Base-by-base conservation (phyloP, 2,329 filamentous ascomycete species). In the Ophiocordyceps camponoti-rufipedis region DNA sequence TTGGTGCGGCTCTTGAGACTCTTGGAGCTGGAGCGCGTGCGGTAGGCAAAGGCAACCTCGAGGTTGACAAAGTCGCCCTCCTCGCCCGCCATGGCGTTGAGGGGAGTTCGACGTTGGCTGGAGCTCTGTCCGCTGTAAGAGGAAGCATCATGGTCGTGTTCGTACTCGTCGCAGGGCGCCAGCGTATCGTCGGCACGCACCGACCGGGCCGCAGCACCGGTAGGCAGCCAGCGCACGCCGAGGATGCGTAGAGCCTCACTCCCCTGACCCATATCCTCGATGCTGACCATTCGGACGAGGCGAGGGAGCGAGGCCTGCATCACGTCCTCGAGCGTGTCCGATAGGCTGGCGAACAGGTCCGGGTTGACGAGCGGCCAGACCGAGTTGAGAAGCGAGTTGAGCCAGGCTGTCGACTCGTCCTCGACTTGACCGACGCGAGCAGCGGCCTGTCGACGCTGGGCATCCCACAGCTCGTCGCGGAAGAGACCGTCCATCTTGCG, bases 11-110 rank as follows among this genome's bases (percentile, higher is more conserved):
- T 72, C 49, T 81, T 80, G 44, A 84, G 65, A 2, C 71, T 75
- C 50, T 74, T 76, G 29, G 71, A 70, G 9, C 71, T 73, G 0
- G 74, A 72, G 29, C 78, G 70, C 10, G 78, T 75, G 33, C 79
- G 70, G 58, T 87, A 88, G 1, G 82, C 78, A 53, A 87, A 80
- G 0, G 80, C 80, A 14, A 86, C 65, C 56, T 88, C 83, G 45
- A 87, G 62, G 54, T 87, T 87, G 57, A 86, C 71, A 53, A 86
- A 86, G 50, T 85, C 81, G 11, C 82, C 82, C 56, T 85, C 80
- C 58, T 85, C 82, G 2, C 79, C 81, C 53, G 83, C 77, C 78
- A 85, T 81, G 1, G 78, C 79, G 52, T 78, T 70, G 2, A 60
- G 60, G 18, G 29, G 29, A 12, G 29, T 23, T 23, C 3, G 29